These are phyloP conservation scores for Cladosporium colombiae DNA, from an alignment of 2,329 filamentous ascomycete genomes.

Conservation along the genomic window DNA sequence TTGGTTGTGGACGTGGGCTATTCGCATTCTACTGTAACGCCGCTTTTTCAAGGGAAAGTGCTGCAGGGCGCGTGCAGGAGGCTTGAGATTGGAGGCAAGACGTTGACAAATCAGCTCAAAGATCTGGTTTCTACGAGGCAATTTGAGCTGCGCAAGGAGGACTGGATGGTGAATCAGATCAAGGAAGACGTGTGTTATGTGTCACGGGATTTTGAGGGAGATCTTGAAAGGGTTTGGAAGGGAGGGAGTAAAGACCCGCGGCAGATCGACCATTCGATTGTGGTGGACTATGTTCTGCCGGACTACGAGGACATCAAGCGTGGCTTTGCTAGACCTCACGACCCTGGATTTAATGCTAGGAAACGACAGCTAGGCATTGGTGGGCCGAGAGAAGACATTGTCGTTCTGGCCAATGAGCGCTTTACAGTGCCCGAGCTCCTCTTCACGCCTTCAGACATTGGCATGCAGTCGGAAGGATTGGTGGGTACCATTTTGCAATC, in stretches of 20 bases:
- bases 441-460: constrained; percentile 83
- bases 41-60: constrained; percentile 76
- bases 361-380: constrained; percentile 52
- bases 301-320: constrained; percentile 67
- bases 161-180: constrained; percentile 91
- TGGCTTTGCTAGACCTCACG: constrained; percentile 76
- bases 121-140: constrained; percentile 86
- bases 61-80: constrained; percentile 79
- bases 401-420: constrained; percentile 88
- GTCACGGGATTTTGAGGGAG: constrained; percentile 58
- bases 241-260: constrained; percentile 64
- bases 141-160: constrained; percentile 94
- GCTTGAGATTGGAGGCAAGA: constrained; percentile 88
- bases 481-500: constrained; percentile 81
- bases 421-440: constrained; percentile 88
- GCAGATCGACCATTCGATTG: constrained; percentile 55
- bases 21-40: constrained; percentile 88
- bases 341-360: constrained; percentile 62
- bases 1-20: constrained; percentile 90
- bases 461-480: constrained; percentile 79
- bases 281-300: constrained; percentile 88
- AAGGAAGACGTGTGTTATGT: constrained; percentile 90
- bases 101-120: constrained; percentile 89
- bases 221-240: constrained; percentile 85
- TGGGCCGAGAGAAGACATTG: constrained; percentile 67